phyloP scores from a whole-genome alignment of 495 filamentous ascomycete species.

The Opeltia flavorubescens region DNA sequence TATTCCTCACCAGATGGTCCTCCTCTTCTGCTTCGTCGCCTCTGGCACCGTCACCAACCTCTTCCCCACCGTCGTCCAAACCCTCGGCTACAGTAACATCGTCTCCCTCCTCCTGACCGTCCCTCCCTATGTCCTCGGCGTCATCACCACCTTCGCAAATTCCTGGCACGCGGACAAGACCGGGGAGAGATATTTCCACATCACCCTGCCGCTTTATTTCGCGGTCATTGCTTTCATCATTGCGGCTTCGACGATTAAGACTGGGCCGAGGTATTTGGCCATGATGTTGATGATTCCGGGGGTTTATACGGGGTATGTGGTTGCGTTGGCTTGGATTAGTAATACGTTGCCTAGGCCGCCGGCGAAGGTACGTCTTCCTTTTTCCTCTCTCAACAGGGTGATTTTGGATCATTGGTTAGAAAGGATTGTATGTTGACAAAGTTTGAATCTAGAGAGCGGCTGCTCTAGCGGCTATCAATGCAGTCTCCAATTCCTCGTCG shows the following conservation, averaged over 20 bases:
- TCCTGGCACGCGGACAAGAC: conserved; percentile 68
- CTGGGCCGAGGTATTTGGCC: conserved; percentile 56
- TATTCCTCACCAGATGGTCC: conserved; percentile 32
- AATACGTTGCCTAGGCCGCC: conserved; percentile 73
- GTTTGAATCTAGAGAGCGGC: conserved; percentile 44
- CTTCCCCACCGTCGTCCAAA: conserved; percentile 73
- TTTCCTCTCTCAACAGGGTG: background rate
- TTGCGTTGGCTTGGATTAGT: conserved; percentile 64
- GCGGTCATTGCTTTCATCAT: conserved; percentile 63
- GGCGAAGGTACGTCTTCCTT: conserved; percentile 35
- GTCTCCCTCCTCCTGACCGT: conserved; percentile 61
- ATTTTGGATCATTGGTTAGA: background rate
- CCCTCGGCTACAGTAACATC: conserved; percentile 53
- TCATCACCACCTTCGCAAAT: conserved; percentile 57
- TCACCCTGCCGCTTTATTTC: conserved; percentile 52
- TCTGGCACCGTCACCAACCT: conserved; percentile 73
- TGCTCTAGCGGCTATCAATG: conserved; percentile 68
- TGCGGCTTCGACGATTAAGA: conserved; percentile 48
- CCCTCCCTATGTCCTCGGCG: conserved; percentile 58
- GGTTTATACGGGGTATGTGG: conserved; percentile 47
- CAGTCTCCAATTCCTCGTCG: conserved; percentile 52
- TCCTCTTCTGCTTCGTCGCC: conserved; percentile 58
- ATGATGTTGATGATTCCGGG: conserved; percentile 71
- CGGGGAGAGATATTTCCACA: conserved; percentile 67
- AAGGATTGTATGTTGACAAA: background rate